phyloP scores from a whole-genome alignment of 2,329 filamentous ascomycete species.

The Aspergillus jensenii region DNA sequence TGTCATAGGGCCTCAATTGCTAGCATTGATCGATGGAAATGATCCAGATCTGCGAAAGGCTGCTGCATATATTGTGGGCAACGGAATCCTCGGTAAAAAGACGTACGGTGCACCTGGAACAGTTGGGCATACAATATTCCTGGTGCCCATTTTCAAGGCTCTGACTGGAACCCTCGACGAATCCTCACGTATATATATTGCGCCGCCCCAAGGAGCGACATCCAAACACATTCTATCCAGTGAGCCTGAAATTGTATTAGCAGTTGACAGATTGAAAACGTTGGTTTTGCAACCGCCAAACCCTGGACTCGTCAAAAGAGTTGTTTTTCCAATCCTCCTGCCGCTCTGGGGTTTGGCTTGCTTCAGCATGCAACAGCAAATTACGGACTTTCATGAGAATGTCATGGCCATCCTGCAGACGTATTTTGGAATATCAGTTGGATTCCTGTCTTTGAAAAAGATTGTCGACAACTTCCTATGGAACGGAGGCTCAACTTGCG shows the following conservation, averaged over 20 bases:
- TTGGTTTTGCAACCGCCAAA: slow-evolving; percentile 44
- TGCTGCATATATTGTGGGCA: slow-evolving; percentile 45
- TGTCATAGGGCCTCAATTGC: slow-evolving; percentile 40
- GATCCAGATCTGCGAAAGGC: slow-evolving; percentile 41
- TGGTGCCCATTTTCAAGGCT: slow-evolving; percentile 40
- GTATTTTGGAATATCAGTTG: slow-evolving; percentile 43
- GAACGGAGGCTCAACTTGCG: slow-evolving; percentile 41
- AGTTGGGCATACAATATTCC: slow-evolving; percentile 42
- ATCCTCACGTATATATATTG: slow-evolving; percentile 29
- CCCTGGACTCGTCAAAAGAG: slow-evolving; percentile 42
- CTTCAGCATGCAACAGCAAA: slow-evolving; percentile 33
- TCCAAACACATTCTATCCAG: slow-evolving; percentile 23
- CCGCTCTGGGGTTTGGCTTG: slow-evolving; percentile 44
- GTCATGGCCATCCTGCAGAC: slow-evolving; percentile 35
- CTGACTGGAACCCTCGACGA: slow-evolving; percentile 34
- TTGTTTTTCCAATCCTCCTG: slow-evolving; percentile 40
- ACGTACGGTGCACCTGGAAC: slow-evolving; percentile 40
- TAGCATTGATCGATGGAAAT: slow-evolving; percentile 40
- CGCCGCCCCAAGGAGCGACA: background rate
- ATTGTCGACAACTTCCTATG: slow-evolving; percentile 43
- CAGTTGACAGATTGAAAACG: slow-evolving; percentile 36
- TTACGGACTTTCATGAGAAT: slow-evolving; percentile 27
- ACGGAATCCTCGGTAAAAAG: slow-evolving; percentile 43
- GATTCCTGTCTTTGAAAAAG: slow-evolving; percentile 35
- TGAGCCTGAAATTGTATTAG: slow-evolving; percentile 28